These are phyloP conservation scores for Fusarium nisikadoi DNA, from an alignment of 2,329 filamentous ascomycete genomes.

Conservation along the genomic window DNA sequence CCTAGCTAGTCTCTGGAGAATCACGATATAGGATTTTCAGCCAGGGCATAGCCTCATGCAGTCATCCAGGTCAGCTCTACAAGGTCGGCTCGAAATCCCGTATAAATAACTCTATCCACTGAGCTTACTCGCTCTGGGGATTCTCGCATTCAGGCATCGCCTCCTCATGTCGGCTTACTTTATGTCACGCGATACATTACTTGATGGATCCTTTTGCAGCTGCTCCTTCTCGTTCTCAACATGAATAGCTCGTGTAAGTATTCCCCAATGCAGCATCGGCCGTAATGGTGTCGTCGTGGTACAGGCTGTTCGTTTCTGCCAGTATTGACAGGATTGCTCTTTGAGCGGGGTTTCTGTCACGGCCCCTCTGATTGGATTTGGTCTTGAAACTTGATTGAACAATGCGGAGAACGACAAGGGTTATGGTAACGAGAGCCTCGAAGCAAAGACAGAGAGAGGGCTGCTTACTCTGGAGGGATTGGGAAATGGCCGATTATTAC, in stretches of 20 bases:
- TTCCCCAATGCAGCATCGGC: background rate
- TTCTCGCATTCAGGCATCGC: background rate
- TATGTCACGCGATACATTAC: background rate
- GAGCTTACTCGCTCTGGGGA: background rate
- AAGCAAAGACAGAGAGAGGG: background rate
- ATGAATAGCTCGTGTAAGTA: background rate
- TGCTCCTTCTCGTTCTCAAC: rapidly evolving
- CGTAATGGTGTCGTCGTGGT: background rate
- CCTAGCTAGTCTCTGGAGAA: background rate
- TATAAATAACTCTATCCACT: background rate
- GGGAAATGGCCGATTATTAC: background rate
- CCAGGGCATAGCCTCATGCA: background rate
- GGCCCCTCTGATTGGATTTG: background rate
- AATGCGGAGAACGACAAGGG: background rate
- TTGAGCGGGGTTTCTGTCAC: background rate
- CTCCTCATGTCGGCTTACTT: background rate
- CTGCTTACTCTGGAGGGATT: background rate
- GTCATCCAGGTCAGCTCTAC: background rate
- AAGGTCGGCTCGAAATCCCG: background rate
- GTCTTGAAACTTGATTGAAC: background rate
- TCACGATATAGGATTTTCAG: background rate
- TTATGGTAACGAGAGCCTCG: rapidly evolving
- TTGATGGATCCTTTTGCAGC: too few relatives aligned
- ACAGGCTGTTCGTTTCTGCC: background rate
- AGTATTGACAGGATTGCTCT: background rate